phyloP scores from a whole-genome alignment of 306 rosid genomes.

The Boehmeria nivea region DNA sequence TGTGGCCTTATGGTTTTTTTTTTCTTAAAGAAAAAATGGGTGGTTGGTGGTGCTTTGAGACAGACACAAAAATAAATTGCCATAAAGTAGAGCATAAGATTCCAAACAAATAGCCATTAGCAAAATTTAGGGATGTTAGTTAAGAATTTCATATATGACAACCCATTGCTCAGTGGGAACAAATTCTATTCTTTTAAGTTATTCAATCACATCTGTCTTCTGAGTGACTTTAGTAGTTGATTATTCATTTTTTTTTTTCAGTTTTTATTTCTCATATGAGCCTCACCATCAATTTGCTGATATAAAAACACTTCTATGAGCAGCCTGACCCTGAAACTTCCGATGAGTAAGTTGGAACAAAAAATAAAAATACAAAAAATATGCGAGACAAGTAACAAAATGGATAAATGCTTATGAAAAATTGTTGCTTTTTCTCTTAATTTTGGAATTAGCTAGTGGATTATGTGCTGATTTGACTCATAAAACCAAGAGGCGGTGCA shows the following conservation, averaged over 20 bases:
- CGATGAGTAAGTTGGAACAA: too few species aligned
- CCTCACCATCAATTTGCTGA: too few species aligned
- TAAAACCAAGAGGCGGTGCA: too few species aligned
- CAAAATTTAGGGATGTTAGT: not conserved
- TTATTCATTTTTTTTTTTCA: not conserved
- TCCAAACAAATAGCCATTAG: not conserved
- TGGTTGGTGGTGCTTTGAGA: slow-evolving; percentile 3
- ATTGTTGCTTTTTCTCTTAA: too few species aligned
- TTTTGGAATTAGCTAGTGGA: too few species aligned
- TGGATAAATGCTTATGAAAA: too few species aligned
- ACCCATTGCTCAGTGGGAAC: slow-evolving; percentile 5
- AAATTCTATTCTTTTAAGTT: slow-evolving; percentile 11
- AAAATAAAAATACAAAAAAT: too few species aligned
- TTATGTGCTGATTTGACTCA: too few species aligned
- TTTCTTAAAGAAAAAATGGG: not conserved
- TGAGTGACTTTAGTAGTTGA: not conserved
- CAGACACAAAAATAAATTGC: not conserved
- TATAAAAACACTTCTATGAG: too few species aligned
- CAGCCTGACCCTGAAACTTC: too few species aligned
- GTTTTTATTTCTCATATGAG: not conserved
- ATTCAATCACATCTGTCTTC: slow-evolving; percentile 11
- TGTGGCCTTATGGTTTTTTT: too few species aligned
- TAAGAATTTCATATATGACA: not conserved
- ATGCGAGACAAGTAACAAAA: too few species aligned
- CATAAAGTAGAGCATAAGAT: slow-evolving; percentile 5